A percentile compares a stretch with the other conserved stretches of the same genome.
These are phyloP conservation scores for Myriangium duriaei DNA, from an alignment of 2,329 filamentous ascomycete genomes.

Conservation along the genomic window DNA sequence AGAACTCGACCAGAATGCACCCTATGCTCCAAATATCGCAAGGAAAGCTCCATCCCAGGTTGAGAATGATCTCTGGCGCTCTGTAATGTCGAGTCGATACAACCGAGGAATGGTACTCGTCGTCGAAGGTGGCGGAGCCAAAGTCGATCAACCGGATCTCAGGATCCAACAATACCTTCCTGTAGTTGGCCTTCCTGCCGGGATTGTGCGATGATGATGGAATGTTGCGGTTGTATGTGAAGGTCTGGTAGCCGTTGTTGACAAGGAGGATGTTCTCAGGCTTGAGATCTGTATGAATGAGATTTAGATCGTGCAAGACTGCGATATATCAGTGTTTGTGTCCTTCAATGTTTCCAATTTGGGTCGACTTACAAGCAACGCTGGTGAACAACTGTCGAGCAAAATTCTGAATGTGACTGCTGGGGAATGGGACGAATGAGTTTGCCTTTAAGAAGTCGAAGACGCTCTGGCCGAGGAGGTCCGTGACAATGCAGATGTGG, in stretches of 20 bases:
- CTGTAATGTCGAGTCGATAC: conserved; percentile 56
- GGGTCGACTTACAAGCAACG: conserved; percentile 67
- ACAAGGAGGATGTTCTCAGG: conserved; percentile 57
- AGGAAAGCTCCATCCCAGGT: conserved; percentile 55
- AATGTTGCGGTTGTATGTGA: conserved; percentile 56
- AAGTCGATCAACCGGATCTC: conserved; percentile 58
- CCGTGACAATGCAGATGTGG: conserved; percentile 80
- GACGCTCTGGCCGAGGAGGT: conserved; percentile 80
- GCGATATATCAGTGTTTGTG: conserved; percentile 17
- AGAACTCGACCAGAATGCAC: conserved; percentile 56
- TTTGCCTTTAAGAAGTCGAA: conserved; percentile 98
- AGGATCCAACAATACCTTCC: conserved; percentile 50
- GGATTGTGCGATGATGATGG: conserved; percentile 50
- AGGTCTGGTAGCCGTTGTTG: conserved; percentile 53
- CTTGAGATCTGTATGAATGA: conserved; percentile 79
- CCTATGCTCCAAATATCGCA: conserved; percentile 61
- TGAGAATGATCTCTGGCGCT: conserved; percentile 55
- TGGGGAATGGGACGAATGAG: conserved; percentile 89
- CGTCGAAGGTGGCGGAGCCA: conserved; percentile 54
- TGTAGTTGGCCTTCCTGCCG: conserved; percentile 45
- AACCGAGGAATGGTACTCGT: conserved; percentile 56
- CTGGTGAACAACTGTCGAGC: conserved; percentile 94
- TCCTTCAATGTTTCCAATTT: neutral
- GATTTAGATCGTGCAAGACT: conserved; percentile 93
- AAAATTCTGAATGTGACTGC: conserved; percentile 96